Evolutionary conservation across 1,139 yeast genomes (phyloP).

Genomic region (Yarrowia galli): DNA sequence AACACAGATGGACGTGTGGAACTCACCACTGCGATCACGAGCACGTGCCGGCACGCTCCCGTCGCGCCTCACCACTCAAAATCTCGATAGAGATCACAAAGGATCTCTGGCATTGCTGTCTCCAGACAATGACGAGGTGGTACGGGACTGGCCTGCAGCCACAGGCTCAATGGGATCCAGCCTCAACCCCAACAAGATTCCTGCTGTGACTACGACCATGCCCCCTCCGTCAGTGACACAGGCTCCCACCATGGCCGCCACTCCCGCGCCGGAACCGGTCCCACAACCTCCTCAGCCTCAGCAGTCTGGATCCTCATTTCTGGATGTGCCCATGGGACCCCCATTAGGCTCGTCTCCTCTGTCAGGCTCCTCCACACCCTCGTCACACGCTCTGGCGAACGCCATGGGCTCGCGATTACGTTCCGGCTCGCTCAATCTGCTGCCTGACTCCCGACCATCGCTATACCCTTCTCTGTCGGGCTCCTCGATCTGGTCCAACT

Average conservation of each 20-base stretch:
- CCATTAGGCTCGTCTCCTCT: conserved; percentile 40
- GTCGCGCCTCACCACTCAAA: conserved; percentile 52
- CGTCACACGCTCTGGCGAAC: conserved; percentile 40
- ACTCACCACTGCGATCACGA: conserved; percentile 45
- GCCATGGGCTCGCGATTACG: conserved; percentile 44
- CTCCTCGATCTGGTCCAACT: conserved; percentile 49
- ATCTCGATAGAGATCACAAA: conserved; percentile 39
- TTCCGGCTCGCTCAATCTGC: conserved; percentile 50
- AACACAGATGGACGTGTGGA: conserved; percentile 39
- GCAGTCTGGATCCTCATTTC: conserved; percentile 12
- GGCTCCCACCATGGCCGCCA: conserved; percentile 8
- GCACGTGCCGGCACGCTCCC: conserved; percentile 58
- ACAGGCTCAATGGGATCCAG: conserved; percentile 39
- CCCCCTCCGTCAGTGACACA: conserved; percentile 21
- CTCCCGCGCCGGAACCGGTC: conserved; percentile 19
- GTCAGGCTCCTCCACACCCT: conserved; percentile 40
- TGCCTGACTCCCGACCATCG: conserved; percentile 47
- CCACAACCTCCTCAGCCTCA: conserved; percentile 14
- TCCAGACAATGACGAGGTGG: conserved; percentile 44
- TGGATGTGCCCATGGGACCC: conserved; percentile 39
- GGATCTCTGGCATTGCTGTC: conserved; percentile 50
- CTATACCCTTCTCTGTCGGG: conserved; percentile 48
- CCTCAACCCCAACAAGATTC: conserved; percentile 40
- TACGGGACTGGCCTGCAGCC: conserved; percentile 42
- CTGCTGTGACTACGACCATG: conserved; percentile 35